These are phyloP conservation scores for Geotrichum carabidarum DNA, from an alignment of 1,139 yeast genomes.

Conservation along the genomic window DNA sequence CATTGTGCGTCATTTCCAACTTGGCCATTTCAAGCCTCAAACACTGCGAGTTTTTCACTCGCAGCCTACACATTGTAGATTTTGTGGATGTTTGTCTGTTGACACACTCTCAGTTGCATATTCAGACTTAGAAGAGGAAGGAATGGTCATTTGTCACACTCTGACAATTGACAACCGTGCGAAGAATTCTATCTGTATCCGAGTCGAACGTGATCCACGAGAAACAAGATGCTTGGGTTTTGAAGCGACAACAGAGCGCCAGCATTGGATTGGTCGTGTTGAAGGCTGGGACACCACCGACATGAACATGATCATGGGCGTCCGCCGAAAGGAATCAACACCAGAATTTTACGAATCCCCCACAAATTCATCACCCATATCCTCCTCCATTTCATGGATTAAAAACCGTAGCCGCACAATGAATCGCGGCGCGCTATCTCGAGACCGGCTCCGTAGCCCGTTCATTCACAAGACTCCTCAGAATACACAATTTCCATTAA, in stretches of 20 bases:
- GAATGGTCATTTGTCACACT: constrained; percentile 65
- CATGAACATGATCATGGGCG: constrained; percentile 69
- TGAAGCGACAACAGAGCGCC: constrained; percentile 66
- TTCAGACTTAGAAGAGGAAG: constrained; percentile 51
- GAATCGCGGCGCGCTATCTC: not conserved
- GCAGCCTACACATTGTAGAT: constrained; percentile 81
- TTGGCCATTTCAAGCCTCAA: constrained; percentile 59
- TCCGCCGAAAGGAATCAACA: constrained; percentile 43
- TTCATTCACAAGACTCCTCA: not conserved
- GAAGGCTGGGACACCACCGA: constrained; percentile 78
- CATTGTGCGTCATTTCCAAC: constrained; percentile 48
- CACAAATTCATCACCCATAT: not conserved
- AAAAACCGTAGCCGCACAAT: not conserved
- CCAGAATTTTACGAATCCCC: not conserved
- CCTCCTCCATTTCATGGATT: constrained; percentile 1
- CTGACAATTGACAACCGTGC: constrained; percentile 68
- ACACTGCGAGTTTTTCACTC: constrained; percentile 68
- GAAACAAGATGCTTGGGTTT: constrained; percentile 87
- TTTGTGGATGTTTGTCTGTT: constrained; percentile 85
- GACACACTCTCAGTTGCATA: constrained; percentile 67
- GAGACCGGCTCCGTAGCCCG: not conserved
- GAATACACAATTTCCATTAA: not conserved
- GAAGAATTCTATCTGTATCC: constrained; percentile 70
- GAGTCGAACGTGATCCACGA: constrained; percentile 88
- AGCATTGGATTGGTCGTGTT: constrained; percentile 58